A percentile compares a stretch with the other conserved stretches of the same genome.
phyloP scores from a whole-genome alignment of 345 rosid genomes.

The Viola odorata region DNA sequence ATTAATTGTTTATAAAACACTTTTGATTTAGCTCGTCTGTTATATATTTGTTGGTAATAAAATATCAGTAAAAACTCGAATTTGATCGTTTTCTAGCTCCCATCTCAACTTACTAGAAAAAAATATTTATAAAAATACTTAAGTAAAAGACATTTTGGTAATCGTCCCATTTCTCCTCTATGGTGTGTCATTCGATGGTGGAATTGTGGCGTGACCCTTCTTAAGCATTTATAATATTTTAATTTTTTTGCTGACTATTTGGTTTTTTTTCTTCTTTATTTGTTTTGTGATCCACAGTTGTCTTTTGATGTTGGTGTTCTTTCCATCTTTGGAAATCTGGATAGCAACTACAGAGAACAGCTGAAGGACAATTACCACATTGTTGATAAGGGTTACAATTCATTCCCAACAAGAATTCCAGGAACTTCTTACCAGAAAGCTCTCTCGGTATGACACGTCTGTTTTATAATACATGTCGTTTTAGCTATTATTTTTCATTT shows the following conservation, averaged over 20 bases:
- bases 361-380: constrained; percentile 23
- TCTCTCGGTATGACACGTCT: constrained; percentile 8
- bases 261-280: neutral
- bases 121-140: no score
- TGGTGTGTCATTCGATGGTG: neutral
- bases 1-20: neutral
- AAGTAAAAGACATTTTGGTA: no score
- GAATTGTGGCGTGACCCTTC: neutral
- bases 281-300: constrained; percentile 17
- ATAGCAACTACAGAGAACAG: constrained; percentile 24
- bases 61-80: no score
- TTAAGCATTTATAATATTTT: no score
- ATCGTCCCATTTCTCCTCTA: neutral
- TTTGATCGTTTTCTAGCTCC: no score
- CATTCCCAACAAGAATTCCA: constrained; percentile 21
- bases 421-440: constrained; percentile 29
- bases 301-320: constrained; percentile 39
- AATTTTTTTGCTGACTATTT: neutral
- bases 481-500: neutral
- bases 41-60: no score
- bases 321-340: constrained; percentile 38
- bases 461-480: no score
- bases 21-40: no score
- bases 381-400: constrained; percentile 33
- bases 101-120: no score